Base-by-base conservation (phyloP, 495 filamentous ascomycete species). In the Aspergillus kassunensis region DNA sequence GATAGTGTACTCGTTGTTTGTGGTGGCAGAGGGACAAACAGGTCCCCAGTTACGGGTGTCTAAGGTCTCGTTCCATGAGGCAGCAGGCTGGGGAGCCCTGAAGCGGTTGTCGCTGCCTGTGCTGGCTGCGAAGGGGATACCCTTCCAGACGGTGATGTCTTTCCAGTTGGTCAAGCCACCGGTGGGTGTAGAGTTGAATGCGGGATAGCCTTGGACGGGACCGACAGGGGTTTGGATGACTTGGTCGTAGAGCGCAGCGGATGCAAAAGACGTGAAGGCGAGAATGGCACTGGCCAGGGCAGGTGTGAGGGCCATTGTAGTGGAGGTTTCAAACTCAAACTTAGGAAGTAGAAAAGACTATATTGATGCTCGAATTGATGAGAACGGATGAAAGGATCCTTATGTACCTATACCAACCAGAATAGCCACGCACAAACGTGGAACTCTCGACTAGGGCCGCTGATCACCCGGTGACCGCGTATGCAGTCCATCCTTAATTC, bases 121-220 rank as follows among this genome's bases (percentile, higher is more conserved):
- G 35, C 62, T 58, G 9, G 64, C 61, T 10, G 64, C 64, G 37
- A 59, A 67, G 12, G 61, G 61, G 39, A 67, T 58, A 15, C 59
- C 58, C 24, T 61, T 27, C 41, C 61, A 65, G 0, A 58, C 57
- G 1, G 60, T 54, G 75, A 89, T 49, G 64, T 91, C 16, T 69
- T 75, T 47, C 36, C 61, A 65, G 60, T 58, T 60, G n/a, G 53
- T 58, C 21, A 62, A 46, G 5, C 62, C 42, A 13, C 56, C 63
- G 1, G 65, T 59, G 9, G 24, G 24, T 9, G 4, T 9, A 23
- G 56, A 20, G 25, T 63, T 68, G 55, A 68, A 68, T 44, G 63
- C 65, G 35, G 65, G 41, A 53, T 49, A 68, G 15, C 62, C 65
- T 43, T 65, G 40, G 23, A 65, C 62, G 12, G 58, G 60, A 9